phyloP scores from a whole-genome alignment of 2,329 filamentous ascomycete genomes.

The Alternaria triticina region DNA sequence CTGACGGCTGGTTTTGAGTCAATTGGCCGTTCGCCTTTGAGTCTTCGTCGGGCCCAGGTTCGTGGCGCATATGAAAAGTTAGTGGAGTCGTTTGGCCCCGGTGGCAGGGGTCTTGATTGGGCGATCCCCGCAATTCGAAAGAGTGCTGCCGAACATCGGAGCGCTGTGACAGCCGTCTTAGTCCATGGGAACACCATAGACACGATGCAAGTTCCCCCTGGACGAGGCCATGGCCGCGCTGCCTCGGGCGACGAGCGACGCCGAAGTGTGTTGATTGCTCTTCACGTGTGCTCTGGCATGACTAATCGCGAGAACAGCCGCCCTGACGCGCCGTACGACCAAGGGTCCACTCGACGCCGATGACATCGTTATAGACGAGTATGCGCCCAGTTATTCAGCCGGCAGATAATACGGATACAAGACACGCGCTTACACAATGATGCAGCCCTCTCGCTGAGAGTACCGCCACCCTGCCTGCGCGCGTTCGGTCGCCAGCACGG shows the following conservation, averaged over 20 bases:
- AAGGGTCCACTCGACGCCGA: constrained; percentile 74
- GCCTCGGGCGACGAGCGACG: constrained; percentile 42
- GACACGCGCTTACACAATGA: constrained; percentile 14
- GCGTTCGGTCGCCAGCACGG: constrained; percentile 30
- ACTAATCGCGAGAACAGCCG: constrained; percentile 48
- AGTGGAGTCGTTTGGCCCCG: constrained; percentile 15
- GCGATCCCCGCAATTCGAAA: constrained; percentile 9
- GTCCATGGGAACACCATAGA: background rate
- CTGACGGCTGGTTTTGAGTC: constrained; percentile 22
- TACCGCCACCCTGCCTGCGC: constrained; percentile 20
- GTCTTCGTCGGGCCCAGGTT: constrained; percentile 10
- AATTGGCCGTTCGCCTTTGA: constrained; percentile 14
- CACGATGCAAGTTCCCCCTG: constrained; percentile 19
- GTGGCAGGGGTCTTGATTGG: constrained; percentile 16
- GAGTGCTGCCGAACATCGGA: constrained; percentile 18
- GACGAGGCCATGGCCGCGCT: constrained; percentile 36
- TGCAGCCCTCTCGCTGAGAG: constrained; percentile 31
- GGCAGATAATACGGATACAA: background rate
- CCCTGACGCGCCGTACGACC: constrained; percentile 72
- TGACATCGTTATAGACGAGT: constrained; percentile 71
- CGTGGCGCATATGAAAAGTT: constrained; percentile 17
- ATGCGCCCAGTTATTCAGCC: constrained; percentile 15
- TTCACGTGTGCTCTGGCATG: background rate
- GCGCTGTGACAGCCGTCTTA: constrained; percentile 4
- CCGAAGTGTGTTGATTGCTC: constrained; percentile 21